Evolutionary conservation across 805 yeast genomes (phyloP).

Genomic region (Yarrowia bubula): DNA sequence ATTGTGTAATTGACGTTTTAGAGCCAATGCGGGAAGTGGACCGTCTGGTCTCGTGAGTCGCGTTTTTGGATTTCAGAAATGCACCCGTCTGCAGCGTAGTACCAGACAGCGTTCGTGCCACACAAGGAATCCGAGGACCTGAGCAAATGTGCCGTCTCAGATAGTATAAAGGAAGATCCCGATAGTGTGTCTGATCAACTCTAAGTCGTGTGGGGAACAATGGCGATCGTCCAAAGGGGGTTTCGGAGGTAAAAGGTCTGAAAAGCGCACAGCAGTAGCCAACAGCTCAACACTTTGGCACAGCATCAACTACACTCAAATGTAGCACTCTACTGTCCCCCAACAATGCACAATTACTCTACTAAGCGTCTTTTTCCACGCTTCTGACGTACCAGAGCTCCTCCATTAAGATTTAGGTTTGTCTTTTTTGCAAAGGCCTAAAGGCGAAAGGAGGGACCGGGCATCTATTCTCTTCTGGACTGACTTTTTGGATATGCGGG

Average conservation of each 20-base stretch:
- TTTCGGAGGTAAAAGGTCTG: background rate
- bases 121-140: background rate
- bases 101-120: background rate
- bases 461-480: conserved; percentile 15
- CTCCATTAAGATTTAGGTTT: background rate
- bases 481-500: background rate
- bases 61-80: background rate
- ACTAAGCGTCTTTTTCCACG: conserved; percentile 1
- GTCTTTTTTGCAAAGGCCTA: background rate
- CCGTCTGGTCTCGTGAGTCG: background rate
- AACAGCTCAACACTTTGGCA: background rate
- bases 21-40: conserved; percentile 1
- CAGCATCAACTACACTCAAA: background rate
- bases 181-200: conserved; percentile 12
- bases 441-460: background rate
- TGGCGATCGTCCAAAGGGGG: background rate
- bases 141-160: conserved; percentile 8
- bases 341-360: conserved; percentile 5
- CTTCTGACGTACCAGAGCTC: background rate
- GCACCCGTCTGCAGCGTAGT: background rate
- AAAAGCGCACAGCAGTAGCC: background rate
- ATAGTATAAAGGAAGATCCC: background rate
- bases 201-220: conserved; percentile 22
- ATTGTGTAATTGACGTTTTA: background rate
- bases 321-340: background rate